phyloP scores from a whole-genome alignment of 805 yeast species.

The Lipomyces yamadae region DNA sequence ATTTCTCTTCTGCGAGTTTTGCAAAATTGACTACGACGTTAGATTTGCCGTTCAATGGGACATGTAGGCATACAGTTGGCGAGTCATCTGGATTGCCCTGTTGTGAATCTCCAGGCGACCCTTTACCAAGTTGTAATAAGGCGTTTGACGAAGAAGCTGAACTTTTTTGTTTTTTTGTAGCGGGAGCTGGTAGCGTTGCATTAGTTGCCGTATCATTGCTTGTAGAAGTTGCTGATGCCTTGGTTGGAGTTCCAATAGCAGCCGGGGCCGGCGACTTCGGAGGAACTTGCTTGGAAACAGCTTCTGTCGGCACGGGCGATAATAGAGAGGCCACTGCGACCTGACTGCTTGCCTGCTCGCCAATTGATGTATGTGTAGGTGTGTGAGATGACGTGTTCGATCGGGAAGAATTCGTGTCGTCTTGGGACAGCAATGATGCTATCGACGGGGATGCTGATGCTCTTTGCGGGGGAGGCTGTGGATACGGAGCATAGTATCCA shows the following conservation, averaged over 20 bases:
- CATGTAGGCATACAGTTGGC: slow-evolving; percentile 35
- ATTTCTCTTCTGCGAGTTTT: slow-evolving; percentile 77
- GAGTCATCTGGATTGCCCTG: slow-evolving; percentile 8
- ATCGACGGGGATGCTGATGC: slow-evolving; percentile 26
- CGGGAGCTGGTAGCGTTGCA: slow-evolving; percentile 16
- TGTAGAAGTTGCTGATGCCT: neutral
- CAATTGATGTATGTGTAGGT: neutral
- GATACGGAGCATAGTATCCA: slow-evolving; percentile 5
- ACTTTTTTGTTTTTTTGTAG: slow-evolving; percentile 10
- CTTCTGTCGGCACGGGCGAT: neutral
- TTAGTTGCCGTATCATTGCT: slow-evolving; percentile 5
- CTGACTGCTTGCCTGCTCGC: neutral
- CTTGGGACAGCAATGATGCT: slow-evolving; percentile 20
- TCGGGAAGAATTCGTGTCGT: slow-evolving; percentile 11
- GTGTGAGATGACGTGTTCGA: slow-evolving; percentile 5
- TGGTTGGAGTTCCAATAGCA: slow-evolving; percentile 8
- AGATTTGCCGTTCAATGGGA: slow-evolving; percentile 37
- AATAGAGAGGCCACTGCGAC: slow-evolving; percentile 5
- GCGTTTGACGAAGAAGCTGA: slow-evolving; percentile 4
- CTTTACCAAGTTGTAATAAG: neutral
- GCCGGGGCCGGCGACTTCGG: slow-evolving; percentile 1
- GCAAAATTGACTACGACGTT: slow-evolving; percentile 69
- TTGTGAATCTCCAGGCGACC: neutral
- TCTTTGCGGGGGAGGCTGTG: slow-evolving; percentile 3
- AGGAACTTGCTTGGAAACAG: slow-evolving; percentile 3